Base-by-base conservation (phyloP, 2,329 filamentous ascomycete genomes). In the Pseudocercospora eumusae region DNA sequence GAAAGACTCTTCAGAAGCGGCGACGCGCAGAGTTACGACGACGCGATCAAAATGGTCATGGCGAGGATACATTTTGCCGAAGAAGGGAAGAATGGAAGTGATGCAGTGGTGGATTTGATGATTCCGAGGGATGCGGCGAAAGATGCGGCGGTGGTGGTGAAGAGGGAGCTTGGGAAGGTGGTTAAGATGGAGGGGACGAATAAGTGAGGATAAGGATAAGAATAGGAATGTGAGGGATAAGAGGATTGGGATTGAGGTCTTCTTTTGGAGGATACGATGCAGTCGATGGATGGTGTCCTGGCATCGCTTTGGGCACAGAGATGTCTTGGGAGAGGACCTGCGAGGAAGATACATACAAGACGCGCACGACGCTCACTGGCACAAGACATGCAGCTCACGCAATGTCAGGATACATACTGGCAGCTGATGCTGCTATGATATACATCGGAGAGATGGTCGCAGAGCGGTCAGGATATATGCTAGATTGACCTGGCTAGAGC, bases 1-100 rank as follows among this genome's bases (percentile, higher is more conserved):
- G 80, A 81, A 52, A 78, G 83, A 60, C 78, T 87, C 44, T 81
- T 87, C 59, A 82, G 84, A 67, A 82, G 80, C 25, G 84, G 84
- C 52, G 81, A 84, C 59, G 84, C 82, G 70, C 80, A 80, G 59
- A 84, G 80, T 31, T 84, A 83, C 66, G 81, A 83, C 57, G 83
- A 87, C 59, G 77, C 86, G 49, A 78, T 84, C 72, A 79, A 78
- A 18, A 78, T 80, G 28, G 81, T 87, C 13, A 77, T 84, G 65
- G 77, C 79, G 56, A 77, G 80, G 28, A 65, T 73, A 28, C 20
- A 57, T 20, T 50, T 67, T 7, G 53, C 60, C 25, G 55, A 59
- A 18, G 65, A 70, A 75, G 68, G 58, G 68, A 62, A 56, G 58
- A 63, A 54, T 58, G 49, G 56, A 4, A 50, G 57, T 45, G 60